phyloP scores from a whole-genome alignment of 2,329 filamentous ascomycete species.

The Neonectria coccinea region DNA sequence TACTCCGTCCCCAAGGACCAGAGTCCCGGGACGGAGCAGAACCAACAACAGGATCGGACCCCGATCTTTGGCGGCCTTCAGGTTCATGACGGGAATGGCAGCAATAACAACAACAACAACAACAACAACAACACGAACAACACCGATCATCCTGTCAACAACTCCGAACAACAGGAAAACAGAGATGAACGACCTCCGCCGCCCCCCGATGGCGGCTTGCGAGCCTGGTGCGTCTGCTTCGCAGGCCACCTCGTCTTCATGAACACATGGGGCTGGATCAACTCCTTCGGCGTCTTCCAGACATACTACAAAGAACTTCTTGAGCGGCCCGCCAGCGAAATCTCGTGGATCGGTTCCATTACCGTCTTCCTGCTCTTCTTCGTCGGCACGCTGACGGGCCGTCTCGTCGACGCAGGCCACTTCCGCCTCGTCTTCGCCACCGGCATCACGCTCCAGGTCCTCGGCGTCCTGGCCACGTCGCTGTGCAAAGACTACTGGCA shows the following conservation, averaged over 20 bases:
- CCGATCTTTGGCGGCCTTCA: no score
- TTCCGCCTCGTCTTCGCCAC: slow-evolving; percentile 56
- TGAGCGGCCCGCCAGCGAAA: slow-evolving; percentile 55
- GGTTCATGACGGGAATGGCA: not conserved
- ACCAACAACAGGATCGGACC: not conserved
- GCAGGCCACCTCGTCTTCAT: slow-evolving; percentile 59
- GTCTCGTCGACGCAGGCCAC: slow-evolving; percentile 64
- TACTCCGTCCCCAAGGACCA: not conserved
- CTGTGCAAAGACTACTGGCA: slow-evolving; percentile 64
- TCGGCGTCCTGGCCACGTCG: slow-evolving; percentile 62
- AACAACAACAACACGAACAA: not conserved
- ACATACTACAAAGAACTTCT: slow-evolving; percentile 61
- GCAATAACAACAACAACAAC: not conserved
- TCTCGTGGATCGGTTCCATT: slow-evolving; percentile 65
- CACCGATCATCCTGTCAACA: not conserved
- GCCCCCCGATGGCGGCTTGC: slow-evolving; percentile 62
- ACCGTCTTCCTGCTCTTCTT: slow-evolving; percentile 66
- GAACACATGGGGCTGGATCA: slow-evolving; percentile 67
- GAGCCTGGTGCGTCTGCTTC: slow-evolving; percentile 55
- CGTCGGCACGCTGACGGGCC: slow-evolving; percentile 63
- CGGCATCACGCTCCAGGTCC: slow-evolving; percentile 56
- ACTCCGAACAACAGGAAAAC: not conserved
- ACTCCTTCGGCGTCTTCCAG: slow-evolving; percentile 68
- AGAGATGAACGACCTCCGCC: slow-evolving; percentile 42
- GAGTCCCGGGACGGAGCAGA: not conserved